Evolutionary conservation across 1,284 basidiomycete genomes (phyloP).

Genomic region (Takashimella tepidaria): DNA sequence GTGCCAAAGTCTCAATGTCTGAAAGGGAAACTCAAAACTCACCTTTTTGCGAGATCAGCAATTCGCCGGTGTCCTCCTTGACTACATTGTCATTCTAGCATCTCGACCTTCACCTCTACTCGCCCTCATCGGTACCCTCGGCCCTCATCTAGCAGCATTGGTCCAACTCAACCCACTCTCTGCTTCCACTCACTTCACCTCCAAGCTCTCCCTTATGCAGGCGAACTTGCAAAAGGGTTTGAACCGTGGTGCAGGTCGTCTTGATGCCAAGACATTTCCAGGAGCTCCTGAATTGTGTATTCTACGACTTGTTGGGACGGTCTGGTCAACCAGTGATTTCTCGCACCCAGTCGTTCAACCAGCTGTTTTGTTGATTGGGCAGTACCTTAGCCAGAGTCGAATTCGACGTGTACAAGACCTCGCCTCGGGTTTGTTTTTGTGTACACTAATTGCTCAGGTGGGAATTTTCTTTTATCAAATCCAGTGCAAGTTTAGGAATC

Average conservation of each 20-base stretch:
- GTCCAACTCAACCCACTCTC: conserved; percentile 75
- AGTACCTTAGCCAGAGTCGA: conserved; percentile 81
- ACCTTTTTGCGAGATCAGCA: too few species aligned
- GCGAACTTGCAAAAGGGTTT: conserved; percentile 87
- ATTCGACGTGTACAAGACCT: conserved; percentile 71
- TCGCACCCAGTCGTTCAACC: conserved; percentile 85
- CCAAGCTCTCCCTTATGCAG: conserved; percentile 85
- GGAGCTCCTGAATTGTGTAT: conserved; percentile 74
- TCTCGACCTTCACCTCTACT: conserved; percentile 61
- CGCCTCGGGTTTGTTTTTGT: conserved; percentile 81
- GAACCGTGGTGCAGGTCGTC: conserved; percentile 61
- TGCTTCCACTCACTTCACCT: conserved; percentile 71
- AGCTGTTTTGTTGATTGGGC: conserved; percentile 78
- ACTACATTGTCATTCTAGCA: conserved; percentile 77
- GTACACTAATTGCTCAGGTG: conserved; percentile 63
- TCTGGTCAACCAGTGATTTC: conserved; percentile 94
- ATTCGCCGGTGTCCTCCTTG: conserved; percentile 77
- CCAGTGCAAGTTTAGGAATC: neutral
- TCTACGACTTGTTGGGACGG: conserved; percentile 68
- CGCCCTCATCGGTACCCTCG: conserved; percentile 57
- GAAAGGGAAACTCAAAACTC: neutral
- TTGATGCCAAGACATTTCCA: conserved; percentile 79
- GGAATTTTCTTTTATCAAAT: conserved; percentile 12
- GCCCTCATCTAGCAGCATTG: conserved; percentile 78
- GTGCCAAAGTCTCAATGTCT: conserved; percentile 28